phyloP scores from a whole-genome alignment of 306 rosid species.

The Boehmeria nivea region DNA sequence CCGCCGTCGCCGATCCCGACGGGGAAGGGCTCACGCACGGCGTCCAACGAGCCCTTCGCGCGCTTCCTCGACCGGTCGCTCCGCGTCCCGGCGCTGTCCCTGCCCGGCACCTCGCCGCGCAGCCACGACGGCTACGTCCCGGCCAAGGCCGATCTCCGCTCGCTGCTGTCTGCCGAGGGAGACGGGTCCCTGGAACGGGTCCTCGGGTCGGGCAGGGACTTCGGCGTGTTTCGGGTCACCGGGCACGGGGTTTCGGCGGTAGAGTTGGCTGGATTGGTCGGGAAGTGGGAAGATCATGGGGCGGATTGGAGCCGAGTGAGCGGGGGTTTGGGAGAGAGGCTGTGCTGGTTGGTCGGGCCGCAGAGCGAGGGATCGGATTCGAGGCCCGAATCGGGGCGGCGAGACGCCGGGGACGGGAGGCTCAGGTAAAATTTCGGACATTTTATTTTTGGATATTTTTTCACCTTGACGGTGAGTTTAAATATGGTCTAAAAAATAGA shows the following conservation, averaged over 20 bases:
- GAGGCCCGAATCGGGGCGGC: too few relatives aligned
- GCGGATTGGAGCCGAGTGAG: too few relatives aligned
- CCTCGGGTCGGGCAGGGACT: constrained; percentile 35
- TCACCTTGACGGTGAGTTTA: too few relatives aligned
- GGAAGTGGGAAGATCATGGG: constrained; percentile 29
- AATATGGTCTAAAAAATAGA: too few relatives aligned
- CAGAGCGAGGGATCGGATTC: too few relatives aligned
- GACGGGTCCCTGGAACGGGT: constrained; percentile 19
- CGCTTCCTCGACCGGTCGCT: constrained; percentile 44
- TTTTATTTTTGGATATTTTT: too few relatives aligned
- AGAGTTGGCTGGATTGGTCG: constrained; percentile 34
- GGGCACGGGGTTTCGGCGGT: constrained; percentile 49
- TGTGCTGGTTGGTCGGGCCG: too few relatives aligned
- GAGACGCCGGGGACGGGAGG: too few relatives aligned
- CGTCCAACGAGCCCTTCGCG: constrained; percentile 47
- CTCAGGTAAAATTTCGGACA: too few relatives aligned
- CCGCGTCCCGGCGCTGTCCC: constrained; percentile 42
- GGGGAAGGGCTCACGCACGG: constrained; percentile 60
- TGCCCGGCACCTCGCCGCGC: constrained; percentile 30
- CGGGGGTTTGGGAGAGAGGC: too few relatives aligned
- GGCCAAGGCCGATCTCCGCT: constrained; percentile 42
- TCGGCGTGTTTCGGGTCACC: constrained; percentile 54
- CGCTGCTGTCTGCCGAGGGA: constrained; percentile 11
- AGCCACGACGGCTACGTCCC: constrained; percentile 13
- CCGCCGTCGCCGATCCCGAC: constrained; percentile 83